These are phyloP conservation scores for Saturnispora zaruensis DNA, from an alignment of 805 yeast genomes.

Conservation along the genomic window DNA sequence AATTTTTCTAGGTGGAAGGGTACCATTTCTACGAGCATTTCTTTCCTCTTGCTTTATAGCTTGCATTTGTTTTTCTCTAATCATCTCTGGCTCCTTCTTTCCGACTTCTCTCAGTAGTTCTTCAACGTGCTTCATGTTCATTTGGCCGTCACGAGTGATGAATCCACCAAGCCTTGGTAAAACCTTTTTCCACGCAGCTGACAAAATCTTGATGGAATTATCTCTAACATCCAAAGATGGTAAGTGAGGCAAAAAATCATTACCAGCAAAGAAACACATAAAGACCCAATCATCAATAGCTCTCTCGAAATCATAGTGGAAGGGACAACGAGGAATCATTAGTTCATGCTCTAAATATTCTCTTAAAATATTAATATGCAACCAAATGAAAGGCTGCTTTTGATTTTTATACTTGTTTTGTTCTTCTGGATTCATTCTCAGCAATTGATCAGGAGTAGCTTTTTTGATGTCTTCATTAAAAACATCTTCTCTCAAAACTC, in stretches of 20 bases:
- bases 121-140: constrained; percentile 72
- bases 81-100: constrained; percentile 67
- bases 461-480: constrained; percentile 62
- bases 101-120: constrained; percentile 56
- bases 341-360: constrained; percentile 85
- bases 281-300: constrained; percentile 99
- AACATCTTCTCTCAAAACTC: constrained; percentile 91
- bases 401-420: constrained; percentile 35
- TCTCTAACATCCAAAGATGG: constrained; percentile 94
- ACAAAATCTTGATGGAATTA: constrained; percentile 77
- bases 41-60: constrained; percentile 64
- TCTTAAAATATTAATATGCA: constrained; percentile 77
- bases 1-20: constrained; percentile 32
- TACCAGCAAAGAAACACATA: constrained; percentile 97
- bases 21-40: constrained; percentile 48
- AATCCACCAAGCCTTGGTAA: constrained; percentile 64
- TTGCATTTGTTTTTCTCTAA: constrained; percentile 56
- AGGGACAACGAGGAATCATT: constrained; percentile 56
- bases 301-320: constrained; percentile 80
- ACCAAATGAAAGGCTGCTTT: constrained; percentile 86
- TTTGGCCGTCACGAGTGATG: constrained; percentile 82
- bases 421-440: constrained; percentile 53
- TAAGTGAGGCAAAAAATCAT: constrained; percentile 94
- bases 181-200: constrained; percentile 72
- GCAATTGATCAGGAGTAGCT: constrained; percentile 38